Evolutionary conservation across 306 rosid genomes (phyloP).

Genomic region (Vicia villosa): DNA sequence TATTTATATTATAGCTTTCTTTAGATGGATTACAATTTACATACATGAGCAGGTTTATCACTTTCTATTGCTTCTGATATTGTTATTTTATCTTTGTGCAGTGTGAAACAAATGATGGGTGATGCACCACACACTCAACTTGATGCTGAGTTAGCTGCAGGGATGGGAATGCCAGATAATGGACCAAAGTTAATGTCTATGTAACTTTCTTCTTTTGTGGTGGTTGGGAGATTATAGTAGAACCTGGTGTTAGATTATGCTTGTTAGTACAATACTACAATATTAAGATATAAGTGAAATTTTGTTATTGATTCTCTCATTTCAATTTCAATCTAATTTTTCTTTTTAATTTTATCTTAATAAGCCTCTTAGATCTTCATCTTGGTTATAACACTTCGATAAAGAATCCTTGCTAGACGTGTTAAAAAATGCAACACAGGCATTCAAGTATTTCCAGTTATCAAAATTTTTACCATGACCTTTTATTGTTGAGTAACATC

Average conservation of each 20-base stretch:
- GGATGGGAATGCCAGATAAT: conserved; percentile 98
- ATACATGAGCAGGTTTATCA: neutral
- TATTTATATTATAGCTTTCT: neutral
- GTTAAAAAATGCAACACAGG: neutral
- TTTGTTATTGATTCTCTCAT: neutral
- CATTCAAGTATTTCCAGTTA: neutral
- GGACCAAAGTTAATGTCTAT: conserved; percentile 90
- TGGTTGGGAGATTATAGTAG: neutral
- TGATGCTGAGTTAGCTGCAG: conserved; percentile 89
- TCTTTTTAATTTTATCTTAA: neutral
- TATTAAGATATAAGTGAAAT: conserved; percentile 8
- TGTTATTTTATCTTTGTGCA: conserved; percentile 42
- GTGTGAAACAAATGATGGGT: conserved; percentile 72
- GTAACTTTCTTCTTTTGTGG: conserved; percentile 25
- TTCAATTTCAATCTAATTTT: neutral
- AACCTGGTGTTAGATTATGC: conserved; percentile 4
- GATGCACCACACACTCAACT: conserved; percentile 92
- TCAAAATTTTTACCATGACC: no score
- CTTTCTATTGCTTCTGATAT: conserved; percentile 28
- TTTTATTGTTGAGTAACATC: no score
- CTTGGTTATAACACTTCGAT: neutral
- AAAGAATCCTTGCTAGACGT: neutral
- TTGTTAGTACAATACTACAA: neutral
- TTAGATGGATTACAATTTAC: neutral
- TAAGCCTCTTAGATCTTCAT: neutral